phyloP scores from a whole-genome alignment of 1,139 yeast genomes.

The Hyphopichia burtonii region DNA sequence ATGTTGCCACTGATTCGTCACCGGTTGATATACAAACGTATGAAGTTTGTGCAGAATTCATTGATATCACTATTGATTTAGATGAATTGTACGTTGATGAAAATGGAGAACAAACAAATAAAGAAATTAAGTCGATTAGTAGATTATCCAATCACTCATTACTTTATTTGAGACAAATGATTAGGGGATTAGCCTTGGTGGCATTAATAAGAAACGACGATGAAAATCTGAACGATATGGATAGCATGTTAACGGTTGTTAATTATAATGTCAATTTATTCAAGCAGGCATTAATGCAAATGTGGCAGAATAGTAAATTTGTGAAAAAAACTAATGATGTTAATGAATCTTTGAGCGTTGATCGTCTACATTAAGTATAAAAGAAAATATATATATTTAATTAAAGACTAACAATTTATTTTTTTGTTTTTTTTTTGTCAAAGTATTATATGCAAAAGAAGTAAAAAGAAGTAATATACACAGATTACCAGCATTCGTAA shows the following conservation, averaged over 20 bases:
- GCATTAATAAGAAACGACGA: constrained; percentile 76
- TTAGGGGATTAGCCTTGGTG: constrained; percentile 87
- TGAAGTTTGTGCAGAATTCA: constrained; percentile 95
- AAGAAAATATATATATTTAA: too few species aligned
- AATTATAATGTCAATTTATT: constrained; percentile 88
- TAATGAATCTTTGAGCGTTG: neutral
- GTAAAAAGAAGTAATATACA: neutral
- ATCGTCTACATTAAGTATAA: neutral
- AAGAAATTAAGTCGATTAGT: constrained; percentile 64
- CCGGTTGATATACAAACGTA: constrained; percentile 95
- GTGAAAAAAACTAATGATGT: constrained; percentile 1
- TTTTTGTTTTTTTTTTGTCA: neutral
- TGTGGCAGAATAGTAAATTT: constrained; percentile 54
- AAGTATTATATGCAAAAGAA: neutral
- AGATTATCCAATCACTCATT: constrained; percentile 79
- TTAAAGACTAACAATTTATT: too few species aligned
- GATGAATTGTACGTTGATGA: constrained; percentile 65
- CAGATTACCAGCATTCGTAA: constrained; percentile 36
- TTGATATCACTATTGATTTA: constrained; percentile 88
- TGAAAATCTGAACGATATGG: constrained; percentile 39
- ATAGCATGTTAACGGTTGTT: constrained; percentile 66
- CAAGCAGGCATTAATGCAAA: constrained; percentile 72
- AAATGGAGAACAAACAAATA: constrained; percentile 7
- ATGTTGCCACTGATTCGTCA: constrained; percentile 92
- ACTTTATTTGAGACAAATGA: constrained; percentile 85